Conservation (phyloP, 148 eudicot genomes). For the Spergularia bocconei region DNA sequence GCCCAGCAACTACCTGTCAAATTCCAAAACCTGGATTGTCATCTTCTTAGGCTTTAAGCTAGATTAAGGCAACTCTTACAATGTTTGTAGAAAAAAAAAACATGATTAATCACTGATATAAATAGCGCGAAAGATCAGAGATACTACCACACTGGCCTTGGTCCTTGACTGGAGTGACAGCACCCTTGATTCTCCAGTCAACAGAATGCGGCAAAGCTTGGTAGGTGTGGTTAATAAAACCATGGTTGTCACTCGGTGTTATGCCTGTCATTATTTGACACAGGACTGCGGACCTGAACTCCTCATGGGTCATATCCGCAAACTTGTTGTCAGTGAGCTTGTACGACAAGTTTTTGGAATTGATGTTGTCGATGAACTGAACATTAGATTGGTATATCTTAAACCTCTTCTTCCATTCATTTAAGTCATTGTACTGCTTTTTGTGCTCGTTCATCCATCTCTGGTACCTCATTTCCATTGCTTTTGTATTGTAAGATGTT, state of each 20-base stretch:
- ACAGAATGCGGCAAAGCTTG: constrained; percentile 35
- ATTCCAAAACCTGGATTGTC: neutral
- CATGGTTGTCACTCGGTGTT: neutral
- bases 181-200: constrained; percentile 65
- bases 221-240: neutral
- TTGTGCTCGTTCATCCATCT: constrained; percentile 12
- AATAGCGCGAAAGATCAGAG: no score
- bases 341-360: constrained; percentile 30
- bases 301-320: constrained; percentile 59
- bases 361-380: constrained; percentile 12
- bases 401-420: constrained; percentile 15
- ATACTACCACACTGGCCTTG: constrained; percentile 67
- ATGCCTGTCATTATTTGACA: constrained; percentile 28
- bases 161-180: constrained; percentile 62
- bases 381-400: constrained; percentile 19
- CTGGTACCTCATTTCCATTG: constrained; percentile 17
- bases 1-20: constrained; percentile 46
- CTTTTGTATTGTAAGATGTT: neutral
- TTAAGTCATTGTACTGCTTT: constrained; percentile 15
- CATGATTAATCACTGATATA: no score
- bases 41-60: no score
- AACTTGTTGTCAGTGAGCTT: constrained; percentile 52
- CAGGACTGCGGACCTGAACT: constrained; percentile 41
- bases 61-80: no score
- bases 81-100: no score